phyloP scores from a whole-genome alignment of 2,329 filamentous ascomycete species.

The Claviceps sp. region DNA sequence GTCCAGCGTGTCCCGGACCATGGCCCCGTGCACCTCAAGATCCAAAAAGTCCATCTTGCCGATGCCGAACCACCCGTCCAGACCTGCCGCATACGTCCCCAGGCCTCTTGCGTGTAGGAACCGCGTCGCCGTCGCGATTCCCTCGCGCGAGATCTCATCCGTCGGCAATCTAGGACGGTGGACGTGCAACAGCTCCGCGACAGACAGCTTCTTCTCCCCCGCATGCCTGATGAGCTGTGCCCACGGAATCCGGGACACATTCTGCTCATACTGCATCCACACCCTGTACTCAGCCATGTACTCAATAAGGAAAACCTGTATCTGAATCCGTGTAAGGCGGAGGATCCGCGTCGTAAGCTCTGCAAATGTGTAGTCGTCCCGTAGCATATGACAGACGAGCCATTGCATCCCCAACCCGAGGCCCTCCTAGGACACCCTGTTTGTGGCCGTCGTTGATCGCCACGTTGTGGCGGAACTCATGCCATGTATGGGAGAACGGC shows the following conservation, averaged over 20 bases:
- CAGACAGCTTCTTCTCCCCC: slow-evolving; percentile 2
- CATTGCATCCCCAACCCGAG: slow-evolving; percentile 14
- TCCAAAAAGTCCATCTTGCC: slow-evolving; percentile 11
- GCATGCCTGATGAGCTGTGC: slow-evolving; percentile 5
- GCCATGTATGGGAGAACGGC: not conserved
- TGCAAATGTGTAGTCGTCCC: slow-evolving; percentile 10
- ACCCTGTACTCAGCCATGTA: slow-evolving; percentile 11
- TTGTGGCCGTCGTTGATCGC: not conserved
- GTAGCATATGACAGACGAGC: slow-evolving; percentile 13
- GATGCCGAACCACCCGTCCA: slow-evolving; percentile 9
- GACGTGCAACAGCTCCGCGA: slow-evolving; percentile 7
- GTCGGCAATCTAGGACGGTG: slow-evolving; percentile 13
- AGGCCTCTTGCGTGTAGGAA: slow-evolving; percentile 10
- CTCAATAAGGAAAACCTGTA: slow-evolving; percentile 11
- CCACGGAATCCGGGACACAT: slow-evolving; percentile 7
- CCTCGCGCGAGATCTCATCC: slow-evolving; percentile 9
- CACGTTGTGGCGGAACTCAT: not conserved
- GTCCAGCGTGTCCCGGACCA: slow-evolving; percentile 13
- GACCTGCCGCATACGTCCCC: not conserved
- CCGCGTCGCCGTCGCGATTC: slow-evolving; percentile 7
- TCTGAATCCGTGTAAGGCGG: slow-evolving; percentile 10
- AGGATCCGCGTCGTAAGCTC: slow-evolving; percentile 9
- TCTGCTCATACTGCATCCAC: slow-evolving; percentile 11
- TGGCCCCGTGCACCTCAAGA: slow-evolving; percentile 10
- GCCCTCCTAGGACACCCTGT: slow-evolving; percentile 11